Percentiles rank a stretch among this genome's conserved stretches.
phyloP scores from a whole-genome alignment of 2,329 filamentous ascomycete genomes.

The Incumbomyces delicatus region DNA sequence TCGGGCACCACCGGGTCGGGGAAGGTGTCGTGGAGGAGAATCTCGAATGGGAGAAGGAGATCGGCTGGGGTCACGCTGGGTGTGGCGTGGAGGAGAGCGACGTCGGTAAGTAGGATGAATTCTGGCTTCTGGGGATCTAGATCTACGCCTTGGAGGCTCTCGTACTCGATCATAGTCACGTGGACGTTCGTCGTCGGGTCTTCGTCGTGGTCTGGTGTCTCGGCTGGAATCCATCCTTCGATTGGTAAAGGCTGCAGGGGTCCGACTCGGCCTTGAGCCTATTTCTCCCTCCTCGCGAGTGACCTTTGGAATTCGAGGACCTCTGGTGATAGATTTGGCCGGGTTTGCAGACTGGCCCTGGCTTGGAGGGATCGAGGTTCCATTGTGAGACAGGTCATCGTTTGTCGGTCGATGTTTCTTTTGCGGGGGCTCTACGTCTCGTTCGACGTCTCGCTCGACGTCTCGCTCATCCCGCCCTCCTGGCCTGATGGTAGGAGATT shows the following conservation, averaged over 20 bases:
- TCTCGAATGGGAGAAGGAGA: slow-evolving; percentile 33
- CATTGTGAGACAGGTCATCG: background rate
- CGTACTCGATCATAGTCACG: slow-evolving; percentile 11
- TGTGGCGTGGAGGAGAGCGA: slow-evolving; percentile 21
- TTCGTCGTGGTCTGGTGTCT: slow-evolving; percentile 11
- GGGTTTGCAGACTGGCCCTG: slow-evolving; percentile 3
- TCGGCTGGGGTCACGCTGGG: slow-evolving; percentile 30
- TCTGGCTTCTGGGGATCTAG: slow-evolving; percentile 15
- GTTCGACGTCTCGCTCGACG: too few species aligned
- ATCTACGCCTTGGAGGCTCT: slow-evolving; percentile 23
- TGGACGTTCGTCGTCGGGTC: slow-evolving; percentile 13
- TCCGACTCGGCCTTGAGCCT: slow-evolving; percentile 10
- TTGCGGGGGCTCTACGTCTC: slow-evolving; percentile 7
- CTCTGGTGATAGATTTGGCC: background rate
- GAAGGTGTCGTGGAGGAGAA: slow-evolving; percentile 32
- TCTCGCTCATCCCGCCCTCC: slow-evolving; percentile 1
- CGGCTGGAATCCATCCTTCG: slow-evolving; percentile 22
- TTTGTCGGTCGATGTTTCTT: slow-evolving; percentile 9
- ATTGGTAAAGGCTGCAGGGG: slow-evolving; percentile 13
- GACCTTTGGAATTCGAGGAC: slow-evolving; percentile 14
- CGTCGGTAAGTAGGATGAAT: slow-evolving; percentile 12
- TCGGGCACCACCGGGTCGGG: slow-evolving; percentile 38
- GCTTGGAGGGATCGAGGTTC: slow-evolving; percentile 5
- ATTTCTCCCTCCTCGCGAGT: slow-evolving; percentile 18
- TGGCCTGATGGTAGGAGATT: background rate